Conservation (phyloP, 1,284 basidiomycete species). For the Boletellus dicymbophilus region DNA sequence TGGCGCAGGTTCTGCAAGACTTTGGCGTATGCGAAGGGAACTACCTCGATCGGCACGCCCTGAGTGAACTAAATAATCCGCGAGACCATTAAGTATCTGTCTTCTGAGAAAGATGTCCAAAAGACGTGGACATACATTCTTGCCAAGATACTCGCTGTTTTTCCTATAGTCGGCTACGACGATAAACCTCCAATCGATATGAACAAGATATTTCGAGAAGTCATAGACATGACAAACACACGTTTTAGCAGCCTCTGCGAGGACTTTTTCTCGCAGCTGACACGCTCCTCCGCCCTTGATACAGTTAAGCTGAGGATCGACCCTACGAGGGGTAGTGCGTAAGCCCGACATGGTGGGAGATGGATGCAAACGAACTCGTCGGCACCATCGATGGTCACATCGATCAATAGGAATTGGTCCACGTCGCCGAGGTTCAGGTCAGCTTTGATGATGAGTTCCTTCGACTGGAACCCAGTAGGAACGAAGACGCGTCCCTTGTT, state of each 20-base stretch:
- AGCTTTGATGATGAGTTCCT: constrained; percentile 88
- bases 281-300: constrained; percentile 99
- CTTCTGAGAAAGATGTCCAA: not conserved
- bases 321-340: constrained; percentile 48
- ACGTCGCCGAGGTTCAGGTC: constrained; percentile 89
- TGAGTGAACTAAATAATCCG: constrained; percentile 65
- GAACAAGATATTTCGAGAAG: constrained; percentile 1
- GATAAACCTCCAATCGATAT: constrained; percentile 63
- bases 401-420: constrained; percentile 87
- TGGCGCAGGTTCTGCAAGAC: constrained; percentile 74
- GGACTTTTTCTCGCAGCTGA: constrained; percentile 95
- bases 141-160: constrained; percentile 83
- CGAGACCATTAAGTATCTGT: not conserved
- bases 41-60: constrained; percentile 96
- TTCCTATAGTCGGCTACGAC: constrained; percentile 97
- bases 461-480: constrained; percentile 96
- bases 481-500: constrained; percentile 89
- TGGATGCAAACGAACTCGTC: constrained; percentile 80
- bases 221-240: constrained; percentile 27
- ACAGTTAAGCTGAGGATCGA: constrained; percentile 87
- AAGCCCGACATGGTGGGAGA: constrained; percentile 25
- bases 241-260: constrained; percentile 94
- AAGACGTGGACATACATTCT: constrained; percentile 61
- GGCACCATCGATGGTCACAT: constrained; percentile 97
- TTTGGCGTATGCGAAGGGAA: constrained; percentile 93